These are phyloP conservation scores for Paracoccidioides lutzii DNA, from an alignment of 2,329 filamentous ascomycete species.

Conservation along the genomic window DNA sequence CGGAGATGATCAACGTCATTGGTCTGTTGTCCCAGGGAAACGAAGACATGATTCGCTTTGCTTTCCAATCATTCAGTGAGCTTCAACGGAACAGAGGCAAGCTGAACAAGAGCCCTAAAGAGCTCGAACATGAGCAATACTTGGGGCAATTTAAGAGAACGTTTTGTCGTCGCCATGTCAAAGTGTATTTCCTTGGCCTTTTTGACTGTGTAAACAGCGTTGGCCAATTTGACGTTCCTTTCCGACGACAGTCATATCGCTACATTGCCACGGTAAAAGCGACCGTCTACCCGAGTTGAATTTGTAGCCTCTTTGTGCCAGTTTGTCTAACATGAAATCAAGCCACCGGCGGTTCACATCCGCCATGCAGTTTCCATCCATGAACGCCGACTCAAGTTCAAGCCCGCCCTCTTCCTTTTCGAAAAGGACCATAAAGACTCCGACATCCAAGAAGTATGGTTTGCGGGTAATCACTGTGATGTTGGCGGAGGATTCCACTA, in stretches of 20 bases:
- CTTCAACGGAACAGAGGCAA: slow-evolving; percentile 23
- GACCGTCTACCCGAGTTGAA: slow-evolving; percentile 16
- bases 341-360: slow-evolving; percentile 34
- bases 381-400: slow-evolving; percentile 45
- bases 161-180: slow-evolving; percentile 36
- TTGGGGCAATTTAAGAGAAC: slow-evolving; percentile 37
- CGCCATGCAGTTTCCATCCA: slow-evolving; percentile 43
- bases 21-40: slow-evolving; percentile 40
- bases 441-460: slow-evolving; percentile 43
- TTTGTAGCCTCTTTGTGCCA: slow-evolving; percentile 1
- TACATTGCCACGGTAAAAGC: slow-evolving; percentile 26
- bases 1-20: slow-evolving; percentile 39
- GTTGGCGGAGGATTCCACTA: slow-evolving; percentile 42
- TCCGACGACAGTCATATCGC: slow-evolving; percentile 26
- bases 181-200: slow-evolving; percentile 42
- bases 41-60: slow-evolving; percentile 43
- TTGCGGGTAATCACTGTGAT: slow-evolving; percentile 42
- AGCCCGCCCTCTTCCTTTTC: slow-evolving; percentile 33
- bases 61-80: slow-evolving; percentile 24
- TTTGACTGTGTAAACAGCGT: slow-evolving; percentile 45
- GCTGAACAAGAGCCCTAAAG: slow-evolving; percentile 12
- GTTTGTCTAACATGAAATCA: slow-evolving; percentile 1
- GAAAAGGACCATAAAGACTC: slow-evolving; percentile 18
- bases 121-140: slow-evolving; percentile 11
- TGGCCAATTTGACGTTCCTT: slow-evolving; percentile 20